Evolutionary conservation across 75 land plant species (phyloP).

Genomic region (Cryptomeria japonica): DNA sequence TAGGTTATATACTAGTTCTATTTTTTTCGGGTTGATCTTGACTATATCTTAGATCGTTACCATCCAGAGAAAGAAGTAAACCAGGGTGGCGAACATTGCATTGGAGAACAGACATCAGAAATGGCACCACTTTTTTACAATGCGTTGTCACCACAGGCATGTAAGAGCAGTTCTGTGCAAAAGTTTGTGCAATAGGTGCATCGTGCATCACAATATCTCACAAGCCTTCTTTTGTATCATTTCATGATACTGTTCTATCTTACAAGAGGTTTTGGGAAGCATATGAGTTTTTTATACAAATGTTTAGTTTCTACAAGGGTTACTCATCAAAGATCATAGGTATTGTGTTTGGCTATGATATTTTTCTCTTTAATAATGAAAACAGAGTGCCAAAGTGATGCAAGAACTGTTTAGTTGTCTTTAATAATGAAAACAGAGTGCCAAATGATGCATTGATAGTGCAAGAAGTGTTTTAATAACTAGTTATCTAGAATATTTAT

Average conservation of each 20-base stretch:
- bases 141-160: too few relatives aligned
- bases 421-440: conserved; percentile 50
- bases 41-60: too few relatives aligned
- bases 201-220: conserved; percentile 98
- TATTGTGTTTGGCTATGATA: not conserved
- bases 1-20: too few relatives aligned
- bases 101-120: too few relatives aligned
- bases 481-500: too few relatives aligned
- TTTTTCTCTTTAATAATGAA: not conserved
- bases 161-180: too few relatives aligned
- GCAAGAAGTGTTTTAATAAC: conserved; percentile 49
- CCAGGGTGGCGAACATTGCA: too few relatives aligned
- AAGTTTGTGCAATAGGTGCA: conserved; percentile 96
- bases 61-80: too few relatives aligned
- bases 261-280: conserved; percentile 52
- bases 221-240: conserved; percentile 94
- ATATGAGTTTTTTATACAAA: not conserved
- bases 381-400: too few relatives aligned
- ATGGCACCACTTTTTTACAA: too few relatives aligned
- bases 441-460: conserved; percentile 79
- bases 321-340: not conserved
- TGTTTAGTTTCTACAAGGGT: not conserved
- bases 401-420: too few relatives aligned
- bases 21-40: too few relatives aligned
- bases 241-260: conserved; percentile 94